phyloP scores from a whole-genome alignment of 148 eudicot species.

The Arctostaphylos glauca region DNA sequence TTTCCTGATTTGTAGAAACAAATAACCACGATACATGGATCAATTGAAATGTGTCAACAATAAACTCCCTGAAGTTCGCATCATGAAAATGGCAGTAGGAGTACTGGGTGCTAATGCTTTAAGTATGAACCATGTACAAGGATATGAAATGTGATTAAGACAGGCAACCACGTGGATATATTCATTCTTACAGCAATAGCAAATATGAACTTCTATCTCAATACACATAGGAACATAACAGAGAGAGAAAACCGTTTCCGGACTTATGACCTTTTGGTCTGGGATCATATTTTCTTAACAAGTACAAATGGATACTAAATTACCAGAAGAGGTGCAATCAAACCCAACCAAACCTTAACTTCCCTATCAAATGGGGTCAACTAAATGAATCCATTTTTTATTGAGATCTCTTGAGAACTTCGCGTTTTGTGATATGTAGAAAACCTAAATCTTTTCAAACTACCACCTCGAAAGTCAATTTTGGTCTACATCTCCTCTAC shows the following conservation, averaged over 20 bases:
- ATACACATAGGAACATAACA: background rate
- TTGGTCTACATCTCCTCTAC: too few species aligned
- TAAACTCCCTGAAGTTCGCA: background rate
- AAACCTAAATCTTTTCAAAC: too few species aligned
- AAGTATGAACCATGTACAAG: background rate
- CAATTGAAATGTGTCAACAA: background rate
- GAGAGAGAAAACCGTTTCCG: background rate
- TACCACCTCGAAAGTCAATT: too few species aligned
- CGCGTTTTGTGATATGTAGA: too few species aligned
- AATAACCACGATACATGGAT: slow-evolving; percentile 4
- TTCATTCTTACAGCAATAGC: background rate
- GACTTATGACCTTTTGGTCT: too few species aligned
- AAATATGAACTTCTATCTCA: background rate
- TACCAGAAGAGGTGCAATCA: background rate
- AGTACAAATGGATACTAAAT: background rate
- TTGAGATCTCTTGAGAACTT: too few species aligned
- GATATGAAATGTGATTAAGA: background rate
- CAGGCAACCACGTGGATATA: background rate
- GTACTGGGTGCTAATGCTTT: background rate
- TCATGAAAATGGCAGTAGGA: background rate
- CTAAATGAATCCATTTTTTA: too few species aligned
- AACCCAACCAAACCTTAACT: too few species aligned
- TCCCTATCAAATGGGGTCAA: too few species aligned
- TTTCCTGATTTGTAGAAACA: slow-evolving; percentile 2
- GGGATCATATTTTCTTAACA: background rate